Percentiles rank a stretch among this genome's conserved stretches.
Evolutionary conservation across 2,329 filamentous ascomycete species (phyloP).

Genomic region (Gaeumannomyces tritici): DNA sequence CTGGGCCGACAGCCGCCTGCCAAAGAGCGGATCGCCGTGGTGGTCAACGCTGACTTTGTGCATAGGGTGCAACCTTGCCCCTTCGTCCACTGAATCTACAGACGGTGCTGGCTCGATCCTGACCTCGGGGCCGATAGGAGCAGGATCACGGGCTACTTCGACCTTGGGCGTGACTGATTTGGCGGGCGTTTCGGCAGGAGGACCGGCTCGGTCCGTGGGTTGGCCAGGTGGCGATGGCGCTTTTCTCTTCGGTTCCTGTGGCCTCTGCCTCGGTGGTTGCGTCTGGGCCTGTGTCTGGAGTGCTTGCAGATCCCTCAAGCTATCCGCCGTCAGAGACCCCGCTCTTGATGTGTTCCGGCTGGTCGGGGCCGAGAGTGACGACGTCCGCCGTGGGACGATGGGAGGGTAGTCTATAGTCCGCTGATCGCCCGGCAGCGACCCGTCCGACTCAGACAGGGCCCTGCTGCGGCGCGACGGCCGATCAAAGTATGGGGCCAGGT

Average conservation of each 20-base stretch:
- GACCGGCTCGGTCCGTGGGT: slow-evolving; percentile 1
- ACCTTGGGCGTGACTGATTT: not conserved
- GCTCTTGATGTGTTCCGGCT: slow-evolving; percentile 46
- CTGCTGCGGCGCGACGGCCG: slow-evolving; percentile 28
- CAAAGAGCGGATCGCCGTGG: slow-evolving; percentile 43
- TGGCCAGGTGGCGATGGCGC: slow-evolving; percentile 3
- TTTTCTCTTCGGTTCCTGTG: not conserved
- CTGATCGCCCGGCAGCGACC: slow-evolving; percentile 32
- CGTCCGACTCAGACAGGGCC: slow-evolving; percentile 36
- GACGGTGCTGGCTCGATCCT: slow-evolving; percentile 19
- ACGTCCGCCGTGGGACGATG: slow-evolving; percentile 43
- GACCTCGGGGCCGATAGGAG: slow-evolving; percentile 11
- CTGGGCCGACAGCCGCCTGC: slow-evolving; percentile 42
- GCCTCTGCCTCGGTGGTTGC: slow-evolving; percentile 6
- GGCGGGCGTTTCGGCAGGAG: not conserved
- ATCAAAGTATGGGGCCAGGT: slow-evolving; percentile 32
- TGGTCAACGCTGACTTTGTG: slow-evolving; percentile 33
- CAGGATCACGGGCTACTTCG: not conserved
- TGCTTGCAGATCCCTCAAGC: slow-evolving; percentile 21
- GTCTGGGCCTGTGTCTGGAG: slow-evolving; percentile 30
- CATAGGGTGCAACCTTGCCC: slow-evolving; percentile 12
- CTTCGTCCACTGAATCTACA: slow-evolving; percentile 18
- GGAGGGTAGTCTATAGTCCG: slow-evolving; percentile 53
- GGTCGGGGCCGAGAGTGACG: slow-evolving; percentile 53
- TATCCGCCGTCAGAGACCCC: slow-evolving; percentile 48